phyloP scores from a whole-genome alignment of 2,329 filamentous ascomycete genomes.

The Hymenoscyphus salicellus region DNA sequence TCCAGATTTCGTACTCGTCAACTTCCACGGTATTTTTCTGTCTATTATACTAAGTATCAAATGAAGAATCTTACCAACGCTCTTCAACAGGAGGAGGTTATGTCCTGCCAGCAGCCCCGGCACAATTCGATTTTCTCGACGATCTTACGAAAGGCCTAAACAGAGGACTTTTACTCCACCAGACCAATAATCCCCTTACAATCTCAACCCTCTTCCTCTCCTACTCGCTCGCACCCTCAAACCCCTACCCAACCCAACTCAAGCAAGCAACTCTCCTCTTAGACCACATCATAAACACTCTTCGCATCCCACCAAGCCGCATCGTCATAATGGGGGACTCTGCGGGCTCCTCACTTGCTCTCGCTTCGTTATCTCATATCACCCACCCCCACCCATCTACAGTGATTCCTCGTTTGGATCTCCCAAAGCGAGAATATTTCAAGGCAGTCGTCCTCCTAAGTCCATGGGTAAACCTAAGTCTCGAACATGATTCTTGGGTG shows the following conservation, averaged over 20 bases:
- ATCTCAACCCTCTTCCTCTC: slow-evolving; percentile 52
- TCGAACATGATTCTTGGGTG: slow-evolving; percentile 41
- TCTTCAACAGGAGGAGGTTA: slow-evolving; percentile 52
- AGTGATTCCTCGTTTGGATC: slow-evolving; percentile 47
- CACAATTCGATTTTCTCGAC: slow-evolving; percentile 45
- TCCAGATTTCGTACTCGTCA: slow-evolving; percentile 37
- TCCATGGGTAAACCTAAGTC: slow-evolving; percentile 56
- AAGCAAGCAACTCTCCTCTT: slow-evolving; percentile 45
- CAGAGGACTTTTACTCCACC: slow-evolving; percentile 34
- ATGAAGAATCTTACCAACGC: background rate
- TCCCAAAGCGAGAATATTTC: slow-evolving; percentile 42
- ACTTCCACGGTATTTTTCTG: slow-evolving; percentile 42
- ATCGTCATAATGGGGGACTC: slow-evolving; percentile 52
- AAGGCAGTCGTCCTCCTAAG: slow-evolving; percentile 52
- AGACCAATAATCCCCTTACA: slow-evolving; percentile 36
- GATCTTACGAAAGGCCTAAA: slow-evolving; percentile 31
- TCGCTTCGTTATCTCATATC: slow-evolving; percentile 48
- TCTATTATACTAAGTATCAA: too few relatives aligned
- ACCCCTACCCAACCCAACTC: slow-evolving; percentile 47
- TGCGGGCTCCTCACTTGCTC: slow-evolving; percentile 49
- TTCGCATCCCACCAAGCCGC: slow-evolving; percentile 26
- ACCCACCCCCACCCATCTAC: slow-evolving; percentile 57
- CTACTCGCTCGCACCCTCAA: slow-evolving; percentile 52
- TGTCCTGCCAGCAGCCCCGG: slow-evolving; percentile 44
- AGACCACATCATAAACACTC: slow-evolving; percentile 40